These are phyloP conservation scores for Paxillus rubicundulus DNA, from an alignment of 768 basidiomycete species.

Conservation along the genomic window DNA sequence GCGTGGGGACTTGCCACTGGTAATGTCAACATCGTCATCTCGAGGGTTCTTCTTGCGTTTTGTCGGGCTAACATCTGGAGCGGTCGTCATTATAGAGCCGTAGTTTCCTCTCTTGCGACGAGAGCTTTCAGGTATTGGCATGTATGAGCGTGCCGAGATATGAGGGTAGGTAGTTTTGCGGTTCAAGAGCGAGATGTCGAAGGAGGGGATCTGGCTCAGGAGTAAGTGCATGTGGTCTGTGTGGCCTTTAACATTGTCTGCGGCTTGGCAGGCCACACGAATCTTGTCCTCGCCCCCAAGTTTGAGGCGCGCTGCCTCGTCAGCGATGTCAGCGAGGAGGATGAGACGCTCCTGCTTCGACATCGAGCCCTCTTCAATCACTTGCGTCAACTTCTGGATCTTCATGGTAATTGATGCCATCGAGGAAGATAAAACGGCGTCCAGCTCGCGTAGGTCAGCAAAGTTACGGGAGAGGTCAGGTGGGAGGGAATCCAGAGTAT, in stretches of 20 bases:
- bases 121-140: conserved; percentile 69
- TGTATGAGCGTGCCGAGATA: conserved; percentile 64
- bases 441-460: conserved; percentile 96
- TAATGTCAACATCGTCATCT: conserved; percentile 63
- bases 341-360: conserved; percentile 74
- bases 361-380: conserved; percentile 65
- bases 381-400: conserved; percentile 68
- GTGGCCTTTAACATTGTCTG: conserved; percentile 78
- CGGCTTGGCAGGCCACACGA: conserved; percentile 86
- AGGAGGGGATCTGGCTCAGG: conserved; percentile 60
- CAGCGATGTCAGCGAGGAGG: conserved; percentile 89
- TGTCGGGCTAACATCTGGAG: conserved; percentile 57
- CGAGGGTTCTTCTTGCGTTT: conserved; percentile 59
- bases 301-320: conserved; percentile 88
- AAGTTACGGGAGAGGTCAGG: conserved; percentile 92
- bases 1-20: conserved; percentile 54
- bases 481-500: conserved; percentile 91
- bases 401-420: conserved; percentile 79
- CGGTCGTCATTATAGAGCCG: conserved; percentile 50
- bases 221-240: conserved; percentile 59
- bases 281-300: conserved; percentile 98
- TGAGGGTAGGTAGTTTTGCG: conserved; percentile 74
- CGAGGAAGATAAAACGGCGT: conserved; percentile 92
- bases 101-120: conserved; percentile 57
- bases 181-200: conserved; percentile 54